Conservation (phyloP, 805 yeast genomes). For the Tanozyma kutaoensis region DNA sequence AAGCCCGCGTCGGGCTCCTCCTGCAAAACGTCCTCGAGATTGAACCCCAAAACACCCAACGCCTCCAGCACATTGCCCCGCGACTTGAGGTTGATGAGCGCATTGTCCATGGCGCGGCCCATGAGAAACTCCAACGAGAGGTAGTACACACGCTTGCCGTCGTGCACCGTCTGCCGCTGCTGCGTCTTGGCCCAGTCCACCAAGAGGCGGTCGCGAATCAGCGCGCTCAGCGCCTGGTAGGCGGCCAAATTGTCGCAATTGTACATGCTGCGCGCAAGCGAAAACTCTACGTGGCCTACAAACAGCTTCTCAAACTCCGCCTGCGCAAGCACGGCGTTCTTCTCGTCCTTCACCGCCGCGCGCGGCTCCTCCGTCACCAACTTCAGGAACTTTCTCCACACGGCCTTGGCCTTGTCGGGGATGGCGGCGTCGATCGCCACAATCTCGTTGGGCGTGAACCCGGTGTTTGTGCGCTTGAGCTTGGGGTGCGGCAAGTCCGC, state of each 20-base stretch:
- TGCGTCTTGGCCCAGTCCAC: constrained; percentile 91
- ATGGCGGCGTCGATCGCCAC: constrained; percentile 69
- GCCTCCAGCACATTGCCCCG: constrained; percentile 39
- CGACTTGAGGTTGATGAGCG: constrained; percentile 66
- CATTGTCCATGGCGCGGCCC: constrained; percentile 95
- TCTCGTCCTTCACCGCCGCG: constrained; percentile 3
- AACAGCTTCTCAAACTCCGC: constrained; percentile 33
- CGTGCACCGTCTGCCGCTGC: constrained; percentile 73
- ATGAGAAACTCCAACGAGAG: constrained; percentile 78
- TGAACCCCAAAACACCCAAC: constrained; percentile 66
- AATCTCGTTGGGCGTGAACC: constrained; percentile 84
- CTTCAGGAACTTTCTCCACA: constrained; percentile 64
- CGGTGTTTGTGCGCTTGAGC: constrained; percentile 71
- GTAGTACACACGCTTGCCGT: constrained; percentile 78
- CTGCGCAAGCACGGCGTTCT: constrained; percentile 1
- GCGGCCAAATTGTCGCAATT: constrained; percentile 91
- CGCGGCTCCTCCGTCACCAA: constrained; percentile 12
- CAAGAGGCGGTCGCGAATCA: constrained; percentile 68
- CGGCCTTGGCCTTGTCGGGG: constrained; percentile 62
- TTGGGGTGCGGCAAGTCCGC: constrained; percentile 27
- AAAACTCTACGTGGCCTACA: constrained; percentile 80
- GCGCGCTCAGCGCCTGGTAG: constrained; percentile 73
- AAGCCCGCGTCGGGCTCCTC: constrained; percentile 91
- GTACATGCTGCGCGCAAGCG: constrained; percentile 82
- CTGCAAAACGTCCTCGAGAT: constrained; percentile 70